Base-by-base conservation (phyloP, 1,139 yeast species). In the Kodamaea plutei region DNA sequence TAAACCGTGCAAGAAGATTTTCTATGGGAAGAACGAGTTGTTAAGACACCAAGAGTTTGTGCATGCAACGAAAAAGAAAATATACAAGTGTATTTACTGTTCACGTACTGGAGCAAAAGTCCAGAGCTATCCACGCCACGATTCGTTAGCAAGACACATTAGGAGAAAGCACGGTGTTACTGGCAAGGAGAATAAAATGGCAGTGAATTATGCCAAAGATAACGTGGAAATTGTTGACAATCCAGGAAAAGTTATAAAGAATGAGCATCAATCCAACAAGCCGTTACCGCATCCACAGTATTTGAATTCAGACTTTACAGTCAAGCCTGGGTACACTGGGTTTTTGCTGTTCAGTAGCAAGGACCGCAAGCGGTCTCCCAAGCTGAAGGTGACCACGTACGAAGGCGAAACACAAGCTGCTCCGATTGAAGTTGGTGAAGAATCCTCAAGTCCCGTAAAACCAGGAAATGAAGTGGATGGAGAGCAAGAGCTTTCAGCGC, bases 21-120 rank as follows among this genome's bases (percentile, higher is more conserved):
- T 68, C 36, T 65, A 67, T 38, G 73, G 74, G 8, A 66, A 62
- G 36, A 67, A 65, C 40, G 73, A 67, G 40, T 52, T 68, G 21
- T 48, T 63, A 25, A 51, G 73, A 34, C 74, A 68, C 45, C 72
- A 68, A 43, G 73, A 67, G 37, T 66, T 65, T 50, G 73, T 66
- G 14, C 74, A 68, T 49, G 73, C 73, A 10, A 64, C 72, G 13
- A 57, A 61, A 31, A 67, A 66, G 48, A 62, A 61, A 36, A 61
- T 67, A 7, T 68, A 61, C 47, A 61, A 63, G 39, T 68, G 74
- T 43, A 52, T 62, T 8, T 67, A 65, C 35, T 68, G 74, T 43
- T 47, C 61, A n/a, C 44, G 55, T 23, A 53, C 47, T 34, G 64
- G 65, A 4, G 46, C 55, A n/a, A 61, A 57, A 37, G 60, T 64